phyloP scores from a whole-genome alignment of 495 filamentous ascomycete species.

The Lasiosphaeria miniovina region DNA sequence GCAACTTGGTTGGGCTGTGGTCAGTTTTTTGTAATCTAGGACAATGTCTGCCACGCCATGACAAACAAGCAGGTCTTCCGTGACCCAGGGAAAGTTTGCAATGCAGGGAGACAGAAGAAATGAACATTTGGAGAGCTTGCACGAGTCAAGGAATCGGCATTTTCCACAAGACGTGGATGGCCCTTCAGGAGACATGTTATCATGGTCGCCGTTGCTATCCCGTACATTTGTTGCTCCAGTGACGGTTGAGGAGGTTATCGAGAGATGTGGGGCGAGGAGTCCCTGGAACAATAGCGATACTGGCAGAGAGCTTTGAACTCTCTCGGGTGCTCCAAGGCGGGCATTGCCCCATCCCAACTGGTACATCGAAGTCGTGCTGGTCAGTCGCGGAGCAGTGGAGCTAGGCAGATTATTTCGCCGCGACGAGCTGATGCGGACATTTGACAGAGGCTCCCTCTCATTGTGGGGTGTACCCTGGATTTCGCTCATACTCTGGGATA shows the following conservation, averaged over 20 bases:
- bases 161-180: neutral
- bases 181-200: neutral
- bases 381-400: constrained; percentile 8
- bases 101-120: constrained; percentile 48
- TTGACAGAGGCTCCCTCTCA: constrained; percentile 6
- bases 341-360: constrained; percentile 4
- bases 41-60: constrained; percentile 38
- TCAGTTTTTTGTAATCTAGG: constrained; percentile 34
- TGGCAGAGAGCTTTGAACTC: constrained; percentile 5
- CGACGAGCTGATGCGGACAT: constrained; percentile 1
- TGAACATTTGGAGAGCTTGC: constrained; percentile 34
- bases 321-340: neutral
- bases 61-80: constrained; percentile 39
- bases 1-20: neutral
- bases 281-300: constrained; percentile 23
- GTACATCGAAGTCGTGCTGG: constrained; percentile 15
- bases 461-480: neutral
- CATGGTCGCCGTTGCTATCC: neutral
- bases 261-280: neutral
- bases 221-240: neutral
- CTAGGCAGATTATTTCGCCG: constrained; percentile 11
- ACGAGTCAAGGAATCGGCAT: constrained; percentile 24
- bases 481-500: neutral
- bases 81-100: constrained; percentile 37
- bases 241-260: neutral